phyloP scores from a whole-genome alignment of 106 monocot genomes.

The Acorus calamus region DNA sequence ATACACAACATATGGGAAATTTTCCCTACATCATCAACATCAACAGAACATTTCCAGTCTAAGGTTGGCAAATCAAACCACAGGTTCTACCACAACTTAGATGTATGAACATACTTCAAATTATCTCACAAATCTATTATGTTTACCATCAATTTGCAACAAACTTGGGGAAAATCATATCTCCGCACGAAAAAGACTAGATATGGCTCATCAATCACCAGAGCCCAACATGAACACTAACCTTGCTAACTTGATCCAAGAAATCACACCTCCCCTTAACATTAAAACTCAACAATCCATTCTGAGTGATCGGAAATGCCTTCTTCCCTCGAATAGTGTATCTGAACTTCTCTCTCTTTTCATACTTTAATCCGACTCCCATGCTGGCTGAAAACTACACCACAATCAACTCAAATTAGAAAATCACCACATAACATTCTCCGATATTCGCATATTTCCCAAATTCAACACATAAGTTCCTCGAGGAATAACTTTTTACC shows the following conservation, averaged over 20 bases:
- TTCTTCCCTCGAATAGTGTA: slow-evolving; percentile 75
- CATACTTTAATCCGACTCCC: slow-evolving; percentile 43
- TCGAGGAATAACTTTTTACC: slow-evolving; percentile 14
- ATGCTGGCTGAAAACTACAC: slow-evolving; percentile 50
- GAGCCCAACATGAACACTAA: slow-evolving; percentile 6
- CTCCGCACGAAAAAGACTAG: too few relatives aligned
- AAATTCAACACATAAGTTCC: too few relatives aligned
- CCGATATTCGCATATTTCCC: too few relatives aligned
- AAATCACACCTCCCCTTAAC: slow-evolving; percentile 63
- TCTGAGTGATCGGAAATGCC: slow-evolving; percentile 37
- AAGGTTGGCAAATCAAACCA: too few relatives aligned
- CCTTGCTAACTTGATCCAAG: slow-evolving; percentile 62
- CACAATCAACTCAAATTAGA: background rate
- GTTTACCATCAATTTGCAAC: too few relatives aligned
- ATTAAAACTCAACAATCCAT: slow-evolving; percentile 38
- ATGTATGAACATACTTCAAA: too few relatives aligned
- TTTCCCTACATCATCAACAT: too few relatives aligned
- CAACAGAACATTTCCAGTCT: too few relatives aligned
- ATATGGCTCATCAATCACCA: background rate
- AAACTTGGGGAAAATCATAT: too few relatives aligned
- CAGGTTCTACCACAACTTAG: too few relatives aligned
- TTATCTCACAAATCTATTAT: too few relatives aligned
- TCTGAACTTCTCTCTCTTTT: slow-evolving; percentile 22
- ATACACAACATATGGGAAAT: too few relatives aligned
- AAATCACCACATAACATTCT: background rate